Base-by-base conservation (phyloP, 2,329 filamentous ascomycete species). In the Diaporthe vaccinii region DNA sequence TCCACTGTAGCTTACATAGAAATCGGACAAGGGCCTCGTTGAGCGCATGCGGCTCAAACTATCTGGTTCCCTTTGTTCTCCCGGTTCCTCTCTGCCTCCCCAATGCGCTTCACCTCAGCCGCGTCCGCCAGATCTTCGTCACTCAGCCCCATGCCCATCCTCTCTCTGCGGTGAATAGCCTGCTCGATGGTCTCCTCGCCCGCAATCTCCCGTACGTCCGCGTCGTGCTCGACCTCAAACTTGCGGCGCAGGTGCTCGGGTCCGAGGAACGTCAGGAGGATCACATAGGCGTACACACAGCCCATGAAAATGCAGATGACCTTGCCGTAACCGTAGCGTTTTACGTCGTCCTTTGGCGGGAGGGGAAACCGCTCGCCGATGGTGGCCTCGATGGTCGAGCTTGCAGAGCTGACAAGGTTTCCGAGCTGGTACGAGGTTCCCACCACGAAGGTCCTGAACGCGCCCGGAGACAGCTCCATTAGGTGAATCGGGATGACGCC, bases 261-360 rank as follows among this genome's bases (percentile, higher is more conserved):
- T 0, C 93, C 93, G 4, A 94, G 58, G 14, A 94, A 82, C 0
- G 92, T 92, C 73, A 95, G 81, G 8, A 91, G 1, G 51, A 92
- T 87, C n/a, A 90, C 86, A 76, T 91, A 92, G 36, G 81, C 88
- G 79, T 90, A 98, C 1, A 97, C 95, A 78, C 93, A 95, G 1
- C 89, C 95, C 93, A 98, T 95, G 84, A 98, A 98, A 80, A 97
- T 97, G 81, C 93, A 95, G 78, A 98, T 96, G 14, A 97, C 95
- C 79, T 92, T 92, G 53, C 94, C 95, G 79, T 97, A 97, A 75
- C 94, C 86, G 82, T 93, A 95, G 4, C 93, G 86, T 62, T 84
- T 82, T 44, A 84, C 82, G 0, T 85, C 87, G 1, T 84, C 81
- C 25, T 87, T 89, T 0, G 90, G 85, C 0, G 91, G 87, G 4